phyloP scores from a whole-genome alignment of 768 basidiomycete species.

The Piloderma croceum region DNA sequence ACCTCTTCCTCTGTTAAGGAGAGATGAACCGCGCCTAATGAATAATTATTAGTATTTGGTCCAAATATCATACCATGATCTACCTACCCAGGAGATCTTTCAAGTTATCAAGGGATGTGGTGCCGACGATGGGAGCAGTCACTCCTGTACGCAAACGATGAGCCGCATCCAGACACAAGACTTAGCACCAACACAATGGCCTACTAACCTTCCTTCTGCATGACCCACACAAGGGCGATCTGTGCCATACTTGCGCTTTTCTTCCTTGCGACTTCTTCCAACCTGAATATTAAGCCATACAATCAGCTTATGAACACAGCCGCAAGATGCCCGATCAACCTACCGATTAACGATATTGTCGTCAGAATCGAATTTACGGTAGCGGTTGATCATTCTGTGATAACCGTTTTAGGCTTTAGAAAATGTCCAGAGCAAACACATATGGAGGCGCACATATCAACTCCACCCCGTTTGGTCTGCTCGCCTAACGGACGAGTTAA shows the following conservation, averaged over 20 bases:
- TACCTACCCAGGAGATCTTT: slow-evolving; percentile 35
- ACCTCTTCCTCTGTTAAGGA: slow-evolving; percentile 37
- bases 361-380: slow-evolving; percentile 17
- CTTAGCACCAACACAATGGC: slow-evolving; percentile 4
- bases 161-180: neutral
- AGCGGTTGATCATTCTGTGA: slow-evolving; percentile 8
- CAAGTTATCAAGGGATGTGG: slow-evolving; percentile 35
- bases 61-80: neutral
- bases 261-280: slow-evolving; percentile 34
- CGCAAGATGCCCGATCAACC: slow-evolving; percentile 4
- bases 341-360: slow-evolving; percentile 21
- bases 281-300: slow-evolving; percentile 18
- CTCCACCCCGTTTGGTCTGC: slow-evolving; percentile 19
- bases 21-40: slow-evolving; percentile 19
- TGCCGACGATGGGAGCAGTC: slow-evolving; percentile 41
- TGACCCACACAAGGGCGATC: slow-evolving; percentile 35
- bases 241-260: slow-evolving; percentile 38
- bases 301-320: slow-evolving; percentile 4
- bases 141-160: slow-evolving; percentile 19
- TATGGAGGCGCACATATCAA: slow-evolving; percentile 11
- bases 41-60: neutral
- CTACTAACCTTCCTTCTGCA: slow-evolving; percentile 23
- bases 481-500: neutral
- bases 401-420: too few relatives aligned
- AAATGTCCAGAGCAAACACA: neutral